Evolutionary conservation across 495 filamentous ascomycete genomes (phyloP), one percentile per base, ranked within the genome.

Genomic region (Astrothelium subdiscretum): DNA sequence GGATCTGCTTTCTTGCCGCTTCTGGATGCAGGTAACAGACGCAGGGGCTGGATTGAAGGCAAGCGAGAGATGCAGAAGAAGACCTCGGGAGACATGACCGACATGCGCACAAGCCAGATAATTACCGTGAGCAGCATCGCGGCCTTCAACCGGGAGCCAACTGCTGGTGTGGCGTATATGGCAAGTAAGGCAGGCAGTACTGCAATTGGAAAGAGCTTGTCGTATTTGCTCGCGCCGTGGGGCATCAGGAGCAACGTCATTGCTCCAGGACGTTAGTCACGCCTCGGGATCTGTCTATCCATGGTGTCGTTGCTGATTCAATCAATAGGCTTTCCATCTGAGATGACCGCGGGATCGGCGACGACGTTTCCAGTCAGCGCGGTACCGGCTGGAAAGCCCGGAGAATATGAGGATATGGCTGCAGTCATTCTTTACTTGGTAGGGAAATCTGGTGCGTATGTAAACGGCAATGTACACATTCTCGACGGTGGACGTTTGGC

Each of bases 351-450:
- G 1, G 43, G 75, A 29, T 26, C 57, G 44, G 63, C 81, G 13
- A 76, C 78, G 5, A 78, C 70, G 5, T 79, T 78, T 58, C 73
- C 73, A 0, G 70, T 75, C 1, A 62, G 67, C 10, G 74, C 78
- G 59, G 78, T 85, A 42, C 84, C 85, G 0, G 68, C 79, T 3
- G 77, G 77, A 5, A 66, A 79, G 32, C 72, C 77, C 42, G 85
- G 83, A 2, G 73, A 70, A 0, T 74, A 78, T 3, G 80, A 86
- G 65, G 86, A 88, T 61, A 83, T 88, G 79, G 82, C 80, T 0
- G 85, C 83, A 8, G 68, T 76, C 20, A 80, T 85, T 57, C 69
- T 89, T 18, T 87, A 82, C 71, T 71, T 88, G 27, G 78, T 82
- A 4, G 84, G 82, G 20, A 77, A 80, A 42, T 83, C 84, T 0